phyloP scores from a whole-genome alignment of 73 alveolate species.

The Symbiodinium natans region DNA sequence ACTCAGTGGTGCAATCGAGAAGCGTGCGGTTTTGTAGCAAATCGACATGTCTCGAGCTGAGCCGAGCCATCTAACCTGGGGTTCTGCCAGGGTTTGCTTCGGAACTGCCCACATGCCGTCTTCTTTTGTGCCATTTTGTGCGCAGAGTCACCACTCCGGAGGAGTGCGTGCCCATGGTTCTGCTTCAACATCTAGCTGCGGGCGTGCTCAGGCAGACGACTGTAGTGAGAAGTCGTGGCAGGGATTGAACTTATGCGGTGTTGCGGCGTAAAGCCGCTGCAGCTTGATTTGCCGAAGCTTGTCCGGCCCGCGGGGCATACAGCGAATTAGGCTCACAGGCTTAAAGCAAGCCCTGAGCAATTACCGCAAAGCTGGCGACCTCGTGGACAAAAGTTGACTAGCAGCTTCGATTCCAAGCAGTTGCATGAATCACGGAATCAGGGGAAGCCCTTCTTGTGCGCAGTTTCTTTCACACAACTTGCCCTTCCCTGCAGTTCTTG shows the following conservation, averaged over 20 bases:
- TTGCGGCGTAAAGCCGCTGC: too few species aligned
- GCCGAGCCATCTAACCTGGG: too few species aligned
- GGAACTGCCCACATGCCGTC: too few species aligned
- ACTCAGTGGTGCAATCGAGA: too few species aligned
- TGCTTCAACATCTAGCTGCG: neutral
- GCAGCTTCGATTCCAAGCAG: neutral
- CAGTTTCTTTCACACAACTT: neutral
- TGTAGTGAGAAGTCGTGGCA: neutral
- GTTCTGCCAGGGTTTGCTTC: too few species aligned
- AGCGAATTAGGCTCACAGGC: neutral
- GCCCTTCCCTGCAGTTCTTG: neutral
- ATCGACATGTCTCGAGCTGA: too few species aligned
- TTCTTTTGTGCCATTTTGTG: too few species aligned
- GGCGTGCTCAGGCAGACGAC: neutral
- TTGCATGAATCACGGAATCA: neutral
- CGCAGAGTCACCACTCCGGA: neutral
- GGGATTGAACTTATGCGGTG: neutral
- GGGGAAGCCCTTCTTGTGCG: neutral
- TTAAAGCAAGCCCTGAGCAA: neutral
- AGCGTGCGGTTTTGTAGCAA: too few species aligned
- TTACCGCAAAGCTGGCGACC: neutral
- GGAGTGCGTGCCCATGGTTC: neutral
- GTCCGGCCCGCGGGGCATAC: too few species aligned
- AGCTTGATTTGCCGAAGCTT: too few species aligned
- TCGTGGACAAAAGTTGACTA: neutral